These are phyloP conservation scores for Pseudopithomyces maydicus DNA, from an alignment of 2,329 filamentous ascomycete genomes.

Conservation along the genomic window DNA sequence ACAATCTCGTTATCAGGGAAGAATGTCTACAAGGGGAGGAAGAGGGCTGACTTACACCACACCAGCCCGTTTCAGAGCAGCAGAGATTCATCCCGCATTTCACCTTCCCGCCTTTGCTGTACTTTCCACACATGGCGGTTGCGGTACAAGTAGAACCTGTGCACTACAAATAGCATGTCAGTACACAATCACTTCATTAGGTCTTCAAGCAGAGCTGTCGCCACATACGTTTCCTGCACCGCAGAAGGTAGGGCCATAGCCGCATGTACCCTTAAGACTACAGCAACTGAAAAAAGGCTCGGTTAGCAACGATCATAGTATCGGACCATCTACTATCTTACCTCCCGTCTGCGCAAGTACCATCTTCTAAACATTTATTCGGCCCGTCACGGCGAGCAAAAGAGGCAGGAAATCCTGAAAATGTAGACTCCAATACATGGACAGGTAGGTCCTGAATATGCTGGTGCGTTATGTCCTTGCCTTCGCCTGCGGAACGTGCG, in stretches of 20 bases:
- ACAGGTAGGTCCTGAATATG: too few relatives aligned
- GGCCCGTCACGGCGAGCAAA: conserved; percentile 1
- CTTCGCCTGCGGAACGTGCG: too few relatives aligned
- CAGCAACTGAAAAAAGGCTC: neutral
- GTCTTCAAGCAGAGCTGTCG: too few relatives aligned
- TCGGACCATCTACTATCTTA: too few relatives aligned
- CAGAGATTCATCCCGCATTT: conserved; percentile 19
- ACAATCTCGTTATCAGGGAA: neutral
- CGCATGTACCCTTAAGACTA: neutral
- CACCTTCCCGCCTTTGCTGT: conserved; percentile 13
- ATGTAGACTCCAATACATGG: too few relatives aligned
- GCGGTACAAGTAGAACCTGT: conserved; percentile 42
- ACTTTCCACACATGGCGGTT: conserved; percentile 41
- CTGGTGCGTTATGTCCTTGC: too few relatives aligned
- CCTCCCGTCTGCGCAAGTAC: conserved; percentile 1
- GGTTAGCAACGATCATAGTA: too few relatives aligned
- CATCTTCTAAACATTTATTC: neutral
- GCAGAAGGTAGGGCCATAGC: neutral
- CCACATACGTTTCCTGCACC: neutral
- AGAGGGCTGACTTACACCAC: conserved; percentile 11
- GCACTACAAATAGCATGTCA: neutral
- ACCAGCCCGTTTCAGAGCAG: conserved; percentile 23
- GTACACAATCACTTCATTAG: too few relatives aligned
- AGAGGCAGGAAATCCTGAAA: too few relatives aligned
- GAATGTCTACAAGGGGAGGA: conserved; percentile 6